Evolutionary conservation across 228 moss, liverwort and hornwort genomes (phyloP), one percentile per base, ranked within the genome.

Genomic region (Sphagnum magellanicum): DNA sequence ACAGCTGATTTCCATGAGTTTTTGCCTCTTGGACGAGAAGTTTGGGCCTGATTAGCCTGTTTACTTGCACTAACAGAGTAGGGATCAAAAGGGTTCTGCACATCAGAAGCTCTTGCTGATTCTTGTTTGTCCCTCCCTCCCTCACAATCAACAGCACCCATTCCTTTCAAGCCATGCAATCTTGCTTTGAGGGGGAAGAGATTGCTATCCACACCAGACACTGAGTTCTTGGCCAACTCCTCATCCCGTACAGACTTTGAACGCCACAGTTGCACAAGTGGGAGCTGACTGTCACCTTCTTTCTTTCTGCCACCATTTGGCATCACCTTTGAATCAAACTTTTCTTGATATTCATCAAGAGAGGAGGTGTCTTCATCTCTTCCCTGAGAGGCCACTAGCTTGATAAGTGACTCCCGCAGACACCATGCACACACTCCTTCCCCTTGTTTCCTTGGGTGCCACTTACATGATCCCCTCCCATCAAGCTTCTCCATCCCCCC

Each of bases 381-480:
- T 10, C 79, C 71, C 62, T 75, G 74, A 16, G 71, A 72, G 15
- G 72, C 74, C 12, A 75, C 79, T 8, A 79, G 75, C 68, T 79
- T 79, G 60, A 71, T 71, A 8, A 79, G 72, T 5, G 79, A 74
- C 9, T 64, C 12, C 17, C 75, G 74, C 32, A 79, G 50, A 47
- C 79, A 79, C 51, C 68, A 59, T 52, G 79, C 72, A 17, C 79
- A 79, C 4, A 79, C 75, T 13, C 79, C 79, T 62, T 79, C 79
- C 9, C 75, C 79, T 66, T 79, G 79, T 17, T 75, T 74, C 14
- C 75, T 64, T 10, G 79, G 75, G 65, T 75, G 79, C 71, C 75
- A 79, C 48, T 75, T 79, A 59, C 79, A 79, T 32, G 32, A 32
- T 32, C 32, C 32, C 3, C 32, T 32, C 32, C 32, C 32, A 32